Evolutionary conservation across 1,139 yeast genomes (phyloP).

Genomic region (Pichia norvegensis): DNA sequence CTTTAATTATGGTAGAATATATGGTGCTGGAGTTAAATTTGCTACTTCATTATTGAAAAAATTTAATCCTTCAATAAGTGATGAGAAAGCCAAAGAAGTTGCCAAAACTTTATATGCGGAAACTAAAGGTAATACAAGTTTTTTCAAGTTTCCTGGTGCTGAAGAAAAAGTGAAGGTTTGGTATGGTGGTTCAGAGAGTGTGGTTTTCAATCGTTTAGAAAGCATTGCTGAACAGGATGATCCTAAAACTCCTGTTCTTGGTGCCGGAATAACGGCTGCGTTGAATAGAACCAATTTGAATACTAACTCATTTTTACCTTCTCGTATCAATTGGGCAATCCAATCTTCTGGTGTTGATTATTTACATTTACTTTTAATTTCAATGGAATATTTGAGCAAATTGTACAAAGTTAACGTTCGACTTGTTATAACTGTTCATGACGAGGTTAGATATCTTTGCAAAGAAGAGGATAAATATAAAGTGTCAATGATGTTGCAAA

Average conservation of each 20-base stretch:
- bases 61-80: constrained; percentile 67
- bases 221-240: constrained; percentile 75
- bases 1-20: constrained; percentile 93
- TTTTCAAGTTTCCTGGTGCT: constrained; percentile 18
- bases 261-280: constrained; percentile 90
- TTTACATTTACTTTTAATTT: constrained; percentile 70
- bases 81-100: constrained; percentile 55
- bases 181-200: constrained; percentile 92
- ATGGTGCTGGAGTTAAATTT: constrained; percentile 93
- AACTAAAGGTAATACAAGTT: constrained; percentile 65
- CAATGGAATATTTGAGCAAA: constrained; percentile 77
- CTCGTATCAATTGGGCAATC: constrained; percentile 95
- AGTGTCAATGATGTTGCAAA: constrained; percentile 77
- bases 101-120: constrained; percentile 66
- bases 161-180: constrained; percentile 40
- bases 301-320: constrained; percentile 65
- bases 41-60: constrained; percentile 76
- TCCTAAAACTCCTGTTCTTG: constrained; percentile 87
- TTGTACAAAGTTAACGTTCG: constrained; percentile 70
- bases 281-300: constrained; percentile 59
- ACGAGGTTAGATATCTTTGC: constrained; percentile 79
- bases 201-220: constrained; percentile 83
- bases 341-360: constrained; percentile 98
- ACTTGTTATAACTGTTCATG: constrained; percentile 84
- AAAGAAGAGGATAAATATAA: constrained; percentile 64